These are phyloP conservation scores for Lycium ferocissimum DNA, from an alignment of 257 asterid genomes.

Conservation along the genomic window DNA sequence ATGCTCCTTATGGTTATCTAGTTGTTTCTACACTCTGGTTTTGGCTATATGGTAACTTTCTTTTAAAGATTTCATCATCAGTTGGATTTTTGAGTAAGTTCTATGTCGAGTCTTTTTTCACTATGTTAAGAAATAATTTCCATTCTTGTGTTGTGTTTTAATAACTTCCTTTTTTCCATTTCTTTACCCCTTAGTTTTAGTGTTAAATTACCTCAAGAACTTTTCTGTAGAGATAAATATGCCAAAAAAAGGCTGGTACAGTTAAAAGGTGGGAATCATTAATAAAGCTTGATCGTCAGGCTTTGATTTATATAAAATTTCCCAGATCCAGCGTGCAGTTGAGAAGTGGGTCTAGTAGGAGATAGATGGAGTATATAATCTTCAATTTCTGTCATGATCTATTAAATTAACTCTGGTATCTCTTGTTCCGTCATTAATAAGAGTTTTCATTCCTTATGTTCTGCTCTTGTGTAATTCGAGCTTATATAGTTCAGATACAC, in stretches of 20 bases:
- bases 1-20: conserved; percentile 32
- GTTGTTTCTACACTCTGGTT: neutral
- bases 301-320: neutral
- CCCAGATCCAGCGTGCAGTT: neutral
- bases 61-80: neutral
- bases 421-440: neutral
- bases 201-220: conserved; percentile 21
- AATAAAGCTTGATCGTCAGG: neutral
- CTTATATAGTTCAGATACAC: conserved; percentile 12
- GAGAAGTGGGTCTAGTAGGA: conserved; percentile 9
- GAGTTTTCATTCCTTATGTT: neutral
- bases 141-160: too few species aligned
- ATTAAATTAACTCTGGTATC: neutral
- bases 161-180: neutral
- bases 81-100: neutral
- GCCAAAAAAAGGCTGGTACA: neutral
- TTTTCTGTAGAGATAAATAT: neutral
- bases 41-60: neutral
- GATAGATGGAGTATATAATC: neutral
- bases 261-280: neutral
- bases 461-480: neutral
- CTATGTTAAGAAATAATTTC: neutral
- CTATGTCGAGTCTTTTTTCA: neutral
- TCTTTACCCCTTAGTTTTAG: neutral
- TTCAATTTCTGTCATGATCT: neutral